Conservation (phyloP, 2,329 filamentous ascomycete species). For the Thielaviopsis musarum region DNA sequence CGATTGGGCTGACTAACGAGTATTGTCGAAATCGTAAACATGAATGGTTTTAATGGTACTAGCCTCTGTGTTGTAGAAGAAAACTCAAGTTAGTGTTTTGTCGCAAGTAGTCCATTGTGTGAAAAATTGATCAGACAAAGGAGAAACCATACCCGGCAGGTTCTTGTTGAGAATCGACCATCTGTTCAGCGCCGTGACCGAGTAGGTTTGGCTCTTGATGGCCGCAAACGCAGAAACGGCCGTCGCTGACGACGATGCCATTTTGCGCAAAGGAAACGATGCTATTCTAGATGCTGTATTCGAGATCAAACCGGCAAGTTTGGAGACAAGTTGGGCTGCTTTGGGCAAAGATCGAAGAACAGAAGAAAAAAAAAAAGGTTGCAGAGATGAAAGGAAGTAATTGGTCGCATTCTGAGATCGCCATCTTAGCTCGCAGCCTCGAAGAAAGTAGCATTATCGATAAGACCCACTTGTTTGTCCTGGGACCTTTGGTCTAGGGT, state of each 20-base stretch:
- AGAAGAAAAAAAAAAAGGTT: background rate
- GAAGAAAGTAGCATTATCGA: background rate
- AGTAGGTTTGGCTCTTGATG: slow-evolving; percentile 9
- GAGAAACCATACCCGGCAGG: slow-evolving; percentile 3
- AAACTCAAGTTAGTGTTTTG: background rate
- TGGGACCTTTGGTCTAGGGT: background rate
- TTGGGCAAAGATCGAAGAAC: background rate
- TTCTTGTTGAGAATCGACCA: slow-evolving; percentile 9
- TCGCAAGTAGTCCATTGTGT: background rate
- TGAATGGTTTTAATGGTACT: slow-evolving; percentile 65
- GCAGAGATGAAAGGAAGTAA: background rate
- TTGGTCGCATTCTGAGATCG: background rate
- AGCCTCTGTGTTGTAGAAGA: slow-evolving; percentile 27
- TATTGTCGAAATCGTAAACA: slow-evolving; percentile 97
- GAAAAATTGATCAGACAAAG: background rate
- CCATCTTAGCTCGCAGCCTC: background rate
- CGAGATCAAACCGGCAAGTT: background rate
- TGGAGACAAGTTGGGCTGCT: background rate
- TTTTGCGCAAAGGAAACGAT: background rate
- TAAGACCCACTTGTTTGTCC: background rate
- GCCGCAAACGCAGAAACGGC: slow-evolving; percentile 8
- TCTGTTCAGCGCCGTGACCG: slow-evolving; percentile 7
- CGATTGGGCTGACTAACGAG: slow-evolving; percentile 36
- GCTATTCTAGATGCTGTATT: background rate
- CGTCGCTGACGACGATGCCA: slow-evolving; percentile 1